Evolutionary conservation across 345 rosid genomes (phyloP).

Genomic region (Zanthoxylum bungeanum): DNA sequence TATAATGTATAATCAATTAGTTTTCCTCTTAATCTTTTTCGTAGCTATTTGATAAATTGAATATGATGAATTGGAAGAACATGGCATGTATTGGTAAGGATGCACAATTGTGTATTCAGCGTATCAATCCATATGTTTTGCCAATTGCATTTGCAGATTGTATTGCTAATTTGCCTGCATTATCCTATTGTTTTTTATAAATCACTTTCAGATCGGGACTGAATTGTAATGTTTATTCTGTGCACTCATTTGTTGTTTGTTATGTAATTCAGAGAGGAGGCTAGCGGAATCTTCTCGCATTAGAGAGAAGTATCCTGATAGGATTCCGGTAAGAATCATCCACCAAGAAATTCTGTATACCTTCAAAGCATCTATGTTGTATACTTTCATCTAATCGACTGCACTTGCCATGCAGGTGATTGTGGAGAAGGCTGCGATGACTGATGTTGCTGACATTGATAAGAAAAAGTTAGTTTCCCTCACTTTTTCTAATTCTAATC

Average conservation of each 20-base stretch:
- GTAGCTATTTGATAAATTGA: too few relatives aligned
- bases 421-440: conserved; percentile 84
- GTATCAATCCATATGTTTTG: neutral
- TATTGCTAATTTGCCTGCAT: too few relatives aligned
- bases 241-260: neutral
- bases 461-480: conserved; percentile 80
- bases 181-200: neutral
- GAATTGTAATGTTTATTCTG: neutral
- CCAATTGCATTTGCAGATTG: neutral
- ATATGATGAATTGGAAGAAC: too few relatives aligned
- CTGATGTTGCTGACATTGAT: conserved; percentile 93
- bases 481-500: too few relatives aligned
- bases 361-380: neutral
- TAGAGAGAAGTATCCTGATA: conserved; percentile 85
- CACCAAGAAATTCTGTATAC: neutral
- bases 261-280: conserved; percentile 74
- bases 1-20: neutral
- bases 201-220: neutral
- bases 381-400: neutral
- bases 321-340: conserved; percentile 64
- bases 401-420: conserved; percentile 59
- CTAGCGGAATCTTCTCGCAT: conserved; percentile 77
- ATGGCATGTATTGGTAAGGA: neutral
- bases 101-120: neutral
- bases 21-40: neutral